phyloP scores from a whole-genome alignment of 2,329 filamentous ascomycete species.

The Aspergillus ibericus region DNA sequence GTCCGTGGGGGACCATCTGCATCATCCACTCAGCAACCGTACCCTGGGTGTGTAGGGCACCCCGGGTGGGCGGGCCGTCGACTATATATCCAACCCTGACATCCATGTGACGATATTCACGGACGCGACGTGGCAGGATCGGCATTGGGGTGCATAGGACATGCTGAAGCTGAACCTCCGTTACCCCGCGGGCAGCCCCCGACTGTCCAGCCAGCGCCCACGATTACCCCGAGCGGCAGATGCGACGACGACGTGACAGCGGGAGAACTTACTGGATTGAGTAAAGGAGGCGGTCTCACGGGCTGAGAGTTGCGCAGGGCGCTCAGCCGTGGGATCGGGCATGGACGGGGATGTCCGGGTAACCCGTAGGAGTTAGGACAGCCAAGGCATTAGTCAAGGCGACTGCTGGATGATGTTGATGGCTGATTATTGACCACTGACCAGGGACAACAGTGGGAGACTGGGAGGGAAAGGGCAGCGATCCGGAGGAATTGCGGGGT shows the following conservation, averaged over 20 bases:
- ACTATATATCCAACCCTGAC: not conserved
- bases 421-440: too few species aligned
- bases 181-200: not conserved
- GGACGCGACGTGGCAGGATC: not conserved
- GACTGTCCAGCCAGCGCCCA: not conserved
- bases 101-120: not conserved
- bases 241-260: not conserved
- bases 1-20: not conserved
- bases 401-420: not conserved
- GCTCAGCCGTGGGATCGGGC: not conserved
- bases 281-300: not conserved
- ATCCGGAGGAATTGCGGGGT: slow-evolving; percentile 19
- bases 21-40: too few species aligned
- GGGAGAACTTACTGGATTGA: slow-evolving; percentile 4
- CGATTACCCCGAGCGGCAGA: not conserved
- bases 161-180: not conserved
- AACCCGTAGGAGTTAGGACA: not conserved
- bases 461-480: not conserved
- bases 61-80: not conserved
- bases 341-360: not conserved
- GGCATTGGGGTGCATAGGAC: not conserved
- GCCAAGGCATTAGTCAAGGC: not conserved
- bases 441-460: not conserved
- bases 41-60: not conserved
- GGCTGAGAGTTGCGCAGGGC: not conserved